phyloP scores from a whole-genome alignment of 495 filamentous ascomycete genomes.

The Xylaria intraflava region DNA sequence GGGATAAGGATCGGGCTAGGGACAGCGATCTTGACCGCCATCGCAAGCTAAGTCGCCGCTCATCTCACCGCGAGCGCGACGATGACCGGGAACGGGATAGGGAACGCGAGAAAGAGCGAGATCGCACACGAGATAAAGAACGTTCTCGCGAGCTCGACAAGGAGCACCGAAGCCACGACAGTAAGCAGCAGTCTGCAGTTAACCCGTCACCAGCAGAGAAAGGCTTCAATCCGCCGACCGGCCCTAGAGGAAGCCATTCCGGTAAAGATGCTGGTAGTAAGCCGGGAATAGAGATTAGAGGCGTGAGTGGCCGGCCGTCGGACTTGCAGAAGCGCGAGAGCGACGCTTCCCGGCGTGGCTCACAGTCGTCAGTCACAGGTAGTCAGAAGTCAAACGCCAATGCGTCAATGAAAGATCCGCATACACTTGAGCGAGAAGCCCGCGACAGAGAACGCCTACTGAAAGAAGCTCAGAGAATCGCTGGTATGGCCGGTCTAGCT shows the following conservation, averaged over 20 bases:
- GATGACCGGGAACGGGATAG: slow-evolving; percentile 37
- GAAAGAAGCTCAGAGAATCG: slow-evolving; percentile 71
- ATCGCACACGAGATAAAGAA: slow-evolving; percentile 40
- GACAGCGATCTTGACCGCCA: slow-evolving; percentile 31
- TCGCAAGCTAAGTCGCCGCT: slow-evolving; percentile 37
- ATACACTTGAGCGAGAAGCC: slow-evolving; percentile 70
- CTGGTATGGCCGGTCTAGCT: slow-evolving; percentile 32
- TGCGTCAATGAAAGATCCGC: slow-evolving; percentile 47
- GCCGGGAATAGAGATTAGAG: slow-evolving; percentile 33
- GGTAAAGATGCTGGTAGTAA: slow-evolving; percentile 32
- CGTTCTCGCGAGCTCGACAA: slow-evolving; percentile 36
- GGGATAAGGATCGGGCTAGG: slow-evolving; percentile 37
- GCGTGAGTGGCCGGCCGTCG: slow-evolving; percentile 21
- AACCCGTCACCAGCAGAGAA: slow-evolving; percentile 31
- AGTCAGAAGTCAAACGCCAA: slow-evolving; percentile 25
- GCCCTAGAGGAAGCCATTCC: slow-evolving; percentile 30
- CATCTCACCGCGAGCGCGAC: slow-evolving; percentile 37
- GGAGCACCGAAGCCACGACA: slow-evolving; percentile 42
- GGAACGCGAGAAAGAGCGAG: slow-evolving; percentile 43
- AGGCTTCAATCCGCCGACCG: slow-evolving; percentile 35
- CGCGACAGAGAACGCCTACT: slow-evolving; percentile 68
- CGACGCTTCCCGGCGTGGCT: slow-evolving; percentile 27
- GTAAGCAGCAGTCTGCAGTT: slow-evolving; percentile 43
- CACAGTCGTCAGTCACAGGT: slow-evolving; percentile 33
- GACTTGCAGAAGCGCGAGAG: slow-evolving; percentile 22